A percentile compares a stretch with the other conserved stretches of the same genome.
Evolutionary conservation across 257 asterid species (phyloP).

Genomic region (Nicotiana paniculata): DNA sequence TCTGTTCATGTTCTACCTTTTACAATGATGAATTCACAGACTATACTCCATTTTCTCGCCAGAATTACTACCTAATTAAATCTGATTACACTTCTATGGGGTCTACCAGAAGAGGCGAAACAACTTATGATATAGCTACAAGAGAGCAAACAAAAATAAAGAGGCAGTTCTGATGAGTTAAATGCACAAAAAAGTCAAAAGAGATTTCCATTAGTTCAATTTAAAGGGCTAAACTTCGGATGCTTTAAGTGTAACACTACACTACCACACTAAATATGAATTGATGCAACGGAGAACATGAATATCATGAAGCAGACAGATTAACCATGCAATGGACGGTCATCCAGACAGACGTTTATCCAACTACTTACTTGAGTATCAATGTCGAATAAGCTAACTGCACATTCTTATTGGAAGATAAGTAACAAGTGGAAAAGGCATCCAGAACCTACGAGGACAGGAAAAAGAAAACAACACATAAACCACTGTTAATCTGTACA

Average conservation of each 20-base stretch:
- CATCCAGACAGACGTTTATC: neutral
- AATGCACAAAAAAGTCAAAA: neutral
- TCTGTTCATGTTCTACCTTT: neutral
- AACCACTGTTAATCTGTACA: neutral
- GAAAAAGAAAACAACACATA: slow-evolving; percentile 5
- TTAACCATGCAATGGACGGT: neutral
- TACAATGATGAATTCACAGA: neutral
- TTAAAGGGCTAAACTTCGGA: neutral
- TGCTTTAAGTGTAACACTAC: neutral
- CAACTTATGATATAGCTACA: neutral
- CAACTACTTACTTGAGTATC: slow-evolving; percentile 76
- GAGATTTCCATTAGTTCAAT: neutral
- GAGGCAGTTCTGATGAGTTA: neutral
- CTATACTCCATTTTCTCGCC: neutral
- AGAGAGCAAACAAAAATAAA: neutral
- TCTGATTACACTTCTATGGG: neutral
- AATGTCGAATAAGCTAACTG: slow-evolving; percentile 85
- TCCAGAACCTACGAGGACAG: slow-evolving; percentile 71
- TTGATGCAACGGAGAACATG: neutral
- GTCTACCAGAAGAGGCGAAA: neutral
- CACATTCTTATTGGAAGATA: slow-evolving; percentile 81
- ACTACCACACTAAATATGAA: neutral
- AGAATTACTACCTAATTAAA: no score
- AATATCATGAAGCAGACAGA: neutral
- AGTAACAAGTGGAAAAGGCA: slow-evolving; percentile 69